These are phyloP conservation scores for Penicillium sp. DNA, from an alignment of 2,329 filamentous ascomycete species.

Conservation along the genomic window DNA sequence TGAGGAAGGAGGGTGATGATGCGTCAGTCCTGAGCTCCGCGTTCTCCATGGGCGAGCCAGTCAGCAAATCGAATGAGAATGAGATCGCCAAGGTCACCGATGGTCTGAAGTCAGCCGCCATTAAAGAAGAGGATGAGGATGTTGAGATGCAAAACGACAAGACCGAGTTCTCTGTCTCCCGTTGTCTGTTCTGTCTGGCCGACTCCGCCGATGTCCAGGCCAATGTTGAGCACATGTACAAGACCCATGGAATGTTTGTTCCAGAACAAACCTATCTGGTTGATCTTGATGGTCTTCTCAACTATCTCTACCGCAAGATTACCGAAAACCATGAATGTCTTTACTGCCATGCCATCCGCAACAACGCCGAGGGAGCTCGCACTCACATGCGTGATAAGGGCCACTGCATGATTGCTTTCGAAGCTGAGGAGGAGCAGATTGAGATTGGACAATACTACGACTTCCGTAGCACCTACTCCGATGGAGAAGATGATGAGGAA, in stretches of 20 bases:
- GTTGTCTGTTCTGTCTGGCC: conserved; percentile 92
- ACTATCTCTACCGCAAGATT: conserved; percentile 79
- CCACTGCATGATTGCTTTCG: conserved; percentile 96
- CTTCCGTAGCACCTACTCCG: conserved; percentile 93
- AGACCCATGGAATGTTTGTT: conserved; percentile 93
- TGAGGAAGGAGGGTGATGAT: conserved; percentile 60
- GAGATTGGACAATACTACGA: conserved; percentile 97
- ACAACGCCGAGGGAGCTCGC: conserved; percentile 79
- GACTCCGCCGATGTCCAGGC: conserved; percentile 75
- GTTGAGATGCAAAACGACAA: conserved; percentile 46
- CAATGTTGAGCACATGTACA: conserved; percentile 87
- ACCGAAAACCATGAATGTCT: conserved; percentile 82
- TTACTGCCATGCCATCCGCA: conserved; percentile 82
- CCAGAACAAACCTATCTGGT: conserved; percentile 85
- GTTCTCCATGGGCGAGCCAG: conserved; percentile 85
- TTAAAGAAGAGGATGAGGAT: conserved; percentile 60
- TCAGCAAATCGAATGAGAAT: conserved; percentile 63
- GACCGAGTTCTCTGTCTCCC: conserved; percentile 56
- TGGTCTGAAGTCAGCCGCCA: conserved; percentile 70
- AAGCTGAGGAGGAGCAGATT: conserved; percentile 85
- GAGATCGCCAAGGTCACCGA: conserved; percentile 81
- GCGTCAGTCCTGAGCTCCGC: conserved; percentile 88
- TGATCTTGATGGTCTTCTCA: conserved; percentile 80
- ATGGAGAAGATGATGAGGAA: conserved; percentile 71
- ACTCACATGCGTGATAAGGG: conserved; percentile 98